Conservation (phyloP, 2,329 filamentous ascomycete genomes). For the Hypoxylon sp. region DNA sequence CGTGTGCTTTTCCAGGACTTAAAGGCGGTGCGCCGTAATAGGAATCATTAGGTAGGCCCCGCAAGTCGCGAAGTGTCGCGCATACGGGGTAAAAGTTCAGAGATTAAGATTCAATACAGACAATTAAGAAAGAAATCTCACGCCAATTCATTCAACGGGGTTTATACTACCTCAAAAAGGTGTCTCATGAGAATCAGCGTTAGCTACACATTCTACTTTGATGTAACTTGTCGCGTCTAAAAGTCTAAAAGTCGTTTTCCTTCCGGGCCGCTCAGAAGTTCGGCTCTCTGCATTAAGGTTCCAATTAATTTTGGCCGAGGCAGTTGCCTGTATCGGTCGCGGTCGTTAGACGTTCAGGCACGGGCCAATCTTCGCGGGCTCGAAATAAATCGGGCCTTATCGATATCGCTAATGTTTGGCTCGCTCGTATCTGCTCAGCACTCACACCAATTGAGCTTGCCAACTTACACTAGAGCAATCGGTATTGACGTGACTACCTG, state of each 20-base stretch:
- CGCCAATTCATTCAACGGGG: conserved; percentile 3
- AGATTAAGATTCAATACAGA: background rate
- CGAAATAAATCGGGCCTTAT: conserved; percentile 5
- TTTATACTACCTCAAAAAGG: conserved; percentile 1
- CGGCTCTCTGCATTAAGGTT: conserved; percentile 6
- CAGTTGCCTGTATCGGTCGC: conserved; percentile 22
- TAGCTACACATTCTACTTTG: conserved; percentile 1
- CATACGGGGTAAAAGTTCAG: conserved; percentile 27
- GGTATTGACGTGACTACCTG: background rate
- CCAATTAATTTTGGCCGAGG: conserved; percentile 35
- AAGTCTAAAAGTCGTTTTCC: conserved; percentile 5
- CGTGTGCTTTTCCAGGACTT: conserved; percentile 16
- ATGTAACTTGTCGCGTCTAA: conserved; percentile 11
- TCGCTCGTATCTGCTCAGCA: background rate
- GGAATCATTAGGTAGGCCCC: conserved; percentile 43
- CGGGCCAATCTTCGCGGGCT: conserved; percentile 5
- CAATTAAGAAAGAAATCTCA: background rate
- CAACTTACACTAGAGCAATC: background rate
- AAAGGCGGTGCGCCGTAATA: conserved; percentile 39
- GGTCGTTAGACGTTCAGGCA: conserved; percentile 8
- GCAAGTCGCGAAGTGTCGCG: conserved; percentile 40
- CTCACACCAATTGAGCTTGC: background rate
- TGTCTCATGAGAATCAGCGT: background rate
- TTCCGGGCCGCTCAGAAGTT: conserved; percentile 10
- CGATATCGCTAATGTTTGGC: conserved; percentile 11